Evolutionary conservation across 23 red algal species (phyloP), one percentile per base, ranked within the genome.

Genomic region (Gracilaria domingensis): DNA sequence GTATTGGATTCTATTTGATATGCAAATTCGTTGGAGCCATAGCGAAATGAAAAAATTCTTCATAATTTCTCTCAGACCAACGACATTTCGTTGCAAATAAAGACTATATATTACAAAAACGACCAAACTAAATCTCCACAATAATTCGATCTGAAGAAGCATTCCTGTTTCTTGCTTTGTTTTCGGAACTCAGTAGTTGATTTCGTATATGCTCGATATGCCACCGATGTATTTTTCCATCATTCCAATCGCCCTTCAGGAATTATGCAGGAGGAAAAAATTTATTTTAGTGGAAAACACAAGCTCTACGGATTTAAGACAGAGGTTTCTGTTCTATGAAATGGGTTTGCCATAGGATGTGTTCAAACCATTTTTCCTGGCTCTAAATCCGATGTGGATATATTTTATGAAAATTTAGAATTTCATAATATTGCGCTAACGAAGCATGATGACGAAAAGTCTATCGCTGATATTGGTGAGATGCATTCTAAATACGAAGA

Each of bases 301-400:
- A 87, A 87, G 26, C 17, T 87, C 9, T 87, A 87, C 25, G 67
- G 84, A 13, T 87, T 56, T 71, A 87, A 87, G 49, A 54, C 50
- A 2, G 47, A 87, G 23, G 49, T 87, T 2, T 74, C 44, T 20
- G 84, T 87, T 35, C 2, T 75, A 8, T 25, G 69, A 0, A 87
- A 75, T 39, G 84, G 40, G 4, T 26, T 87, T 24, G 84, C 49
- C 0, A 3, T 77, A 30, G 20, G 42, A 7, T n/a, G n/a, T n/a
- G 4, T 50, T 6, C 0, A 6, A 4, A 3, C 25, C 14, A 40
- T 51, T 50, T 51, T 29, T 37, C 45, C 72, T 51, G 72, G 39
- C 0, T 77, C 42, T 0, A 51, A 77, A 25, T 4, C 72, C 8
- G 72, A 77, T 30, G 45, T 77, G 7, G 42, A 77, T 50, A 77